These are phyloP conservation scores for Epichloe gansuensis DNA, from an alignment of 2,329 filamentous ascomycete genomes.

Conservation along the genomic window DNA sequence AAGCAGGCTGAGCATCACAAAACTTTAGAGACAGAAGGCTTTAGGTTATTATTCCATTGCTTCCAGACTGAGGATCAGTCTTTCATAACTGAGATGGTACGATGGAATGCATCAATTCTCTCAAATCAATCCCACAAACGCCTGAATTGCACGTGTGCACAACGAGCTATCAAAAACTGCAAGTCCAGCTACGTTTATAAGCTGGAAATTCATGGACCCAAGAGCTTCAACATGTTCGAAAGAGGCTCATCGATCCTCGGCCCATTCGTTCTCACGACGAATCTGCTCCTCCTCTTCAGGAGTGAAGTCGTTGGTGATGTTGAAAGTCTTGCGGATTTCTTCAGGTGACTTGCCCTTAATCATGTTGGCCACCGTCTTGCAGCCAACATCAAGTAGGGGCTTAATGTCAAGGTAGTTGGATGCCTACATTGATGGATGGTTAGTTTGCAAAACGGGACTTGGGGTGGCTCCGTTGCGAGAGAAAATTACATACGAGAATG, in stretches of 20 bases:
- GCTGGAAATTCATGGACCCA: neutral
- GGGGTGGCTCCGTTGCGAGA: neutral
- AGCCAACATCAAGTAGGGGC: constrained; percentile 90
- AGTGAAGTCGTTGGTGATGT: constrained; percentile 99
- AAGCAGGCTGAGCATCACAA: neutral
- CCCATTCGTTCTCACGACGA: constrained; percentile 82
- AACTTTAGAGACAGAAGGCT: neutral
- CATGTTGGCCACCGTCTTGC: constrained; percentile 97
- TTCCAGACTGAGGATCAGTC: neutral
- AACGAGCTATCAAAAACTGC: neutral
- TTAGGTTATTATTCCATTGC: neutral
- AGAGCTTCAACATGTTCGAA: neutral
- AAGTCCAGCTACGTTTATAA: neutral
- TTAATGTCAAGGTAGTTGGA: constrained; percentile 99
- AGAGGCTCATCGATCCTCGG: constrained; percentile 56
- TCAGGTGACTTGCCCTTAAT: constrained; percentile 99
- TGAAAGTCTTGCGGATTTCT: constrained; percentile 99
- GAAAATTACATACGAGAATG: constrained; percentile 58
- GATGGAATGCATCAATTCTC: constrained; percentile 5
- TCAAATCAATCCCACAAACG: constrained; percentile 10
- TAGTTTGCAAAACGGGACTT: neutral
- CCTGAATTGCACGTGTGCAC: constrained; percentile 7
- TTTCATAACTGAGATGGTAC: neutral
- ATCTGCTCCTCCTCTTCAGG: constrained; percentile 99
- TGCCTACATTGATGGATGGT: constrained; percentile 40